Evolutionary conservation across 768 basidiomycete genomes (phyloP), one percentile per base, ranked within the genome.

Genomic region (Mrakia hoshinonis): DNA sequence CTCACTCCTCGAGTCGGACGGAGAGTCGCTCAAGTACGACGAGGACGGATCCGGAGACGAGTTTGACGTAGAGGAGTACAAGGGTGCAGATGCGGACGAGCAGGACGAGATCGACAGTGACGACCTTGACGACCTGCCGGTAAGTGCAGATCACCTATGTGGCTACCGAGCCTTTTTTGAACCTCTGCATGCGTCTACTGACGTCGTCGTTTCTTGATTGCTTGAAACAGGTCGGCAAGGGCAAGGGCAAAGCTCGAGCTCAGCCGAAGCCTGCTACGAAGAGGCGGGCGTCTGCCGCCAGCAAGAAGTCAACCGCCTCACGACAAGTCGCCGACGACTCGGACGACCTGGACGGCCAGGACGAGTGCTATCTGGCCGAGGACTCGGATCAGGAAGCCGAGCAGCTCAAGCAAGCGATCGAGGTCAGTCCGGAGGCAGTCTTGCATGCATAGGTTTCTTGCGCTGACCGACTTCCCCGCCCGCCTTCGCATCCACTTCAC

Each of bases 351-450:
- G 46, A 62, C 60, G 58, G 49, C 34, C 22, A 61, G 36, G 26
- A 55, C 54, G 58, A 61, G 36, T 36, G 31, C 2, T 39, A 61
- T 31, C 34, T 61, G 31, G 67, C 51, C 13, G 67, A 68, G 46
- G 55, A 55, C 22, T 68, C 67, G 20, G 55, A 68, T 24, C 51
- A 47, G 52, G 67, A 68, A 29, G 31, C n/a, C 22, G 10, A 31
- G 38, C 52, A 38, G 67, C 47, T 68, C 10, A 15, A 48, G 5
- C 13, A 18, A 38, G 55, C 67, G 13, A 46, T 66, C 31, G 24
- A 51, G 22, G 64, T 66, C 18, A 11, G 48, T 36, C 34, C 7
- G 3, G 4, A 20, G 13, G 3, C 48, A 4, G 1, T 51, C 29
- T 13, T 51, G 3, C 13, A 4, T 13, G 34, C n/a, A 26, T 5